Percentiles rank a stretch among this genome's conserved stretches.
Conservation (phyloP, 1,139 yeast genomes). For the Diutina mesorugosa region DNA sequence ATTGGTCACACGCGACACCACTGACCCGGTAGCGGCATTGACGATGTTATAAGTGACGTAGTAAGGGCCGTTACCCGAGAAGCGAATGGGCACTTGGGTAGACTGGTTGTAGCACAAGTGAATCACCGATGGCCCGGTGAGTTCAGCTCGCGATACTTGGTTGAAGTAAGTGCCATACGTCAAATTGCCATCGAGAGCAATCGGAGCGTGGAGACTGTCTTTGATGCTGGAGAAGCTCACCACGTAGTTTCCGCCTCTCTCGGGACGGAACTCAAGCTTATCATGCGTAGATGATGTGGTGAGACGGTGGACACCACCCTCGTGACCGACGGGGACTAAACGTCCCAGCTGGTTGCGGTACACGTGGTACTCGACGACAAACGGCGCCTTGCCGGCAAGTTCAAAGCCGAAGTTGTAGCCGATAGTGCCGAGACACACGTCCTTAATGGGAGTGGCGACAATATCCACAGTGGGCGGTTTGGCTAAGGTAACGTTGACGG, state of each 20-base stretch:
- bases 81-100: slow-evolving; percentile 34
- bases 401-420: slow-evolving; percentile 64
- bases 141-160: slow-evolving; percentile 23
- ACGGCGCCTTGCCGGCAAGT: slow-evolving; percentile 74
- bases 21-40: slow-evolving; percentile 22
- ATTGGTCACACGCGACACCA: slow-evolving; percentile 34
- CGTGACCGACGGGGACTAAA: background rate
- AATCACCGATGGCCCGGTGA: slow-evolving; percentile 8
- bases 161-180: slow-evolving; percentile 41
- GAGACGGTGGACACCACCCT: slow-evolving; percentile 3
- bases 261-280: slow-evolving; percentile 56
- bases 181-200: slow-evolving; percentile 22
- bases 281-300: slow-evolving; percentile 14
- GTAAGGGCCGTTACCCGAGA: slow-evolving; percentile 76
- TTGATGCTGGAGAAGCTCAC: slow-evolving; percentile 50
- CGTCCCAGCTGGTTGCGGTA: slow-evolving; percentile 10
- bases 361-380: slow-evolving; percentile 48
- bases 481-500: slow-evolving; percentile 14
- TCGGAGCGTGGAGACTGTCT: slow-evolving; percentile 40
- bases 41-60: slow-evolving; percentile 40
- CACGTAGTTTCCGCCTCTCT: slow-evolving; percentile 67
- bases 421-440: slow-evolving; percentile 84
- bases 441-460: slow-evolving; percentile 49
- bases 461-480: slow-evolving; percentile 41
- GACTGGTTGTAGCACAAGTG: slow-evolving; percentile 29